phyloP scores from a whole-genome alignment of 225 moss, liverwort and hornwort genomes.

The Bryoerythrophyllum caledonicum region DNA sequence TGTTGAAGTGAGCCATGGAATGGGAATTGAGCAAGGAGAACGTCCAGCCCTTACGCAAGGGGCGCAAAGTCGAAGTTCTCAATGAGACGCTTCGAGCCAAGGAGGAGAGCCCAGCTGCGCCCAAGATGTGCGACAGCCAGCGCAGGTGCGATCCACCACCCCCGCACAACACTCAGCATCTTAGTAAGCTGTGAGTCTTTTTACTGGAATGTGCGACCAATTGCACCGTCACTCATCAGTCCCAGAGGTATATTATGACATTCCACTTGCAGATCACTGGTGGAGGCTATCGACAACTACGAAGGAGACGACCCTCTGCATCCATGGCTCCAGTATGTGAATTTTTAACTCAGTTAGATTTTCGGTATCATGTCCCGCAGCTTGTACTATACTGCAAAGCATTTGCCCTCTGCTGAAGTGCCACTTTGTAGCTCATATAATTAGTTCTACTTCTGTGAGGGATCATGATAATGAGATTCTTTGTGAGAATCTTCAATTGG shows the following conservation, averaged over 20 bases:
- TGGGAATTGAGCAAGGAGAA: constrained; percentile 99
- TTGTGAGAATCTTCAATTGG: too few relatives aligned
- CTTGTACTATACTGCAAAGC: background rate
- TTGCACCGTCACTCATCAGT: background rate
- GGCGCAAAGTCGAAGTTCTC: constrained; percentile 75
- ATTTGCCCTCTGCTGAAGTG: background rate
- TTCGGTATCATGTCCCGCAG: background rate
- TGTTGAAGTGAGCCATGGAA: constrained; percentile 56
- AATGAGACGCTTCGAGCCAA: constrained; percentile 65
- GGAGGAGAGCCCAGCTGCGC: constrained; percentile 40
- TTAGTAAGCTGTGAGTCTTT: background rate
- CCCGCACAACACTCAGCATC: background rate
- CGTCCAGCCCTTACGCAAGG: constrained; percentile 80
- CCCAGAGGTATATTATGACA: background rate
- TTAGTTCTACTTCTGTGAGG: too few relatives aligned
- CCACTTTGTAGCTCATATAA: background rate
- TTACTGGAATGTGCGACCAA: background rate
- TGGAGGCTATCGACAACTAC: constrained; percentile 73
- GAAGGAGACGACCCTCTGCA: constrained; percentile 61
- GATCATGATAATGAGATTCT: too few relatives aligned
- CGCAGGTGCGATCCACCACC: constrained; percentile 52
- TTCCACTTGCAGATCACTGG: constrained; percentile 50
- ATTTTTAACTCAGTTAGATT: background rate
- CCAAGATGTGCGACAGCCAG: constrained; percentile 51
- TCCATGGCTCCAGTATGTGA: constrained; percentile 82